phyloP scores from a whole-genome alignment of 2,329 filamentous ascomycete genomes.

The Chaetomium sp. region DNA sequence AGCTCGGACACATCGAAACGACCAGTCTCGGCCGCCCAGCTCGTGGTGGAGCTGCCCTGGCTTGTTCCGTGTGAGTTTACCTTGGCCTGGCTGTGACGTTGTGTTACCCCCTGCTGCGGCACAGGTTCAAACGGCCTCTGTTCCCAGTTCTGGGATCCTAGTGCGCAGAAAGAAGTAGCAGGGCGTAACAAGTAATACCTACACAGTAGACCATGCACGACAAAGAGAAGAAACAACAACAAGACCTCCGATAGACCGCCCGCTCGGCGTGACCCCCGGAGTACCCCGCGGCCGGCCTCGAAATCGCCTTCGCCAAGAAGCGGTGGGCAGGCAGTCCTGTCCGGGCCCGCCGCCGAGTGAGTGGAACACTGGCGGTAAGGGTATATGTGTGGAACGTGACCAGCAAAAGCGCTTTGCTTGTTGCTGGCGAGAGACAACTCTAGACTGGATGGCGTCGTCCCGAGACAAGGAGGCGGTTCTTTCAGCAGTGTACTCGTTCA shows the following conservation, averaged over 20 bases:
- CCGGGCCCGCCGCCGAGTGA: background rate
- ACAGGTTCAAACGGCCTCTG: background rate
- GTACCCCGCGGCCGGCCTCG: background rate
- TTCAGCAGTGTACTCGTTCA: no score
- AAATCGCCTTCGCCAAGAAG: slow-evolving; percentile 5
- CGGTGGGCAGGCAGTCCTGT: slow-evolving; percentile 2
- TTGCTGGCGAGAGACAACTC: background rate
- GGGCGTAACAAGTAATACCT: background rate
- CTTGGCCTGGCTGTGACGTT: slow-evolving; percentile 14
- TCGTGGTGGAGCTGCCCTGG: slow-evolving; percentile 11
- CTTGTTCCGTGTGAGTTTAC: background rate
- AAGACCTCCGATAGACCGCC: background rate
- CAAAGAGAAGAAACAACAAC: background rate
- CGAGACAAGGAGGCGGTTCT: background rate
- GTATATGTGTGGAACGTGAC: background rate
- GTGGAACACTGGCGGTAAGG: background rate
- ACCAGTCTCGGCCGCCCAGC: slow-evolving; percentile 6
- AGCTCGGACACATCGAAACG: slow-evolving; percentile 2
- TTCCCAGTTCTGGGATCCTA: background rate
- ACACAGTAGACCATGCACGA: background rate
- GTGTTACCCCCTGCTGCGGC: slow-evolving; percentile 2
- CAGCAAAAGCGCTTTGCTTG: background rate
- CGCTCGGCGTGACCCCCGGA: background rate
- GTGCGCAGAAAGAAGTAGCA: background rate
- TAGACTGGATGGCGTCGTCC: background rate